Evolutionary conservation across 345 rosid species (phyloP).

Genomic region (Geranium brycei): DNA sequence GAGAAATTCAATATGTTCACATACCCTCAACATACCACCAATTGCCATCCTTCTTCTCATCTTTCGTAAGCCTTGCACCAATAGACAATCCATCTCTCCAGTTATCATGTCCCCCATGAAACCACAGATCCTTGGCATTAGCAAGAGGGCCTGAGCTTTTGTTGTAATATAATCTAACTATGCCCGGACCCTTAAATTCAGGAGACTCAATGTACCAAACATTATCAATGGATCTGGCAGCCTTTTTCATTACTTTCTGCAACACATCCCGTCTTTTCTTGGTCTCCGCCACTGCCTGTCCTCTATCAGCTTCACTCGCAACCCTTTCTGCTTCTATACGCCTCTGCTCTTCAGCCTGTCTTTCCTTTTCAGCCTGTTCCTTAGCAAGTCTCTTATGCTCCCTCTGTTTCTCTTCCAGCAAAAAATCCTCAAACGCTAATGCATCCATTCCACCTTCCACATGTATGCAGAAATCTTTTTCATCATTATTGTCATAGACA

Average conservation of each 20-base stretch:
- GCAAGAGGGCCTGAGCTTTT: conserved; percentile 63
- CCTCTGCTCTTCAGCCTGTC: conserved; percentile 63
- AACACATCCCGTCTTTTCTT: conserved; percentile 34
- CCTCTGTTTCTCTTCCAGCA: conserved; percentile 68
- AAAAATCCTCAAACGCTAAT: conserved; percentile 65
- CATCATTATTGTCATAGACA: conserved; percentile 64
- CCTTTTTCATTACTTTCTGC: conserved; percentile 34
- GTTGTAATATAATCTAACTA: conserved; percentile 52
- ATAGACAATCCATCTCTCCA: conserved; percentile 72
- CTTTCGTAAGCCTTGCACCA: conserved; percentile 37
- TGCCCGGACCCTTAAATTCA: conserved; percentile 41
- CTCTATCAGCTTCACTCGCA: conserved; percentile 64
- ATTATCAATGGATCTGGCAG: conserved; percentile 32
- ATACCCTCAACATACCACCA: conserved; percentile 88
- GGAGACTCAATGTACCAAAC: conserved; percentile 70
- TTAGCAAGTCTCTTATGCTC: conserved; percentile 64
- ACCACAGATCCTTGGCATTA: conserved; percentile 58
- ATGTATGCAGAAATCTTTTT: conserved; percentile 50
- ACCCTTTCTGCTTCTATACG: conserved; percentile 52
- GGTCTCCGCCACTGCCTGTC: conserved; percentile 57
- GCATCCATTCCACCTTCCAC: conserved; percentile 68
- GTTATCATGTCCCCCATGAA: conserved; percentile 80
- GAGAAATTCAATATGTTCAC: background rate
- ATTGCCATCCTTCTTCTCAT: conserved; percentile 38
- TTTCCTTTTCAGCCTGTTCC: conserved; percentile 70